These are phyloP conservation scores for Hymenochaete sp. DNA, from an alignment of 1,284 basidiomycete genomes.

Conservation along the genomic window DNA sequence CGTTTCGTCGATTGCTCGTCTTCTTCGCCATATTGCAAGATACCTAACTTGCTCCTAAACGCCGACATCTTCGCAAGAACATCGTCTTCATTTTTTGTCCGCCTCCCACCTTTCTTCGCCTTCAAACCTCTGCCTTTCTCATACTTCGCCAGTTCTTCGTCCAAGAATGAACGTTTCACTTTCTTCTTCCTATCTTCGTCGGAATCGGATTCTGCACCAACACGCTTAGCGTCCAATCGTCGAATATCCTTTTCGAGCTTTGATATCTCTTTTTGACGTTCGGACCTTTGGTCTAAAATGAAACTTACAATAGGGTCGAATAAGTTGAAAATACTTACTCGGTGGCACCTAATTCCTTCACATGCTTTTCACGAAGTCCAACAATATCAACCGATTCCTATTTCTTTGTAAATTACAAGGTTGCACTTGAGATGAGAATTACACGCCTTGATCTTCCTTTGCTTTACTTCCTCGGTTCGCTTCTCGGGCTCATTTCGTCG, in stretches of 20 bases:
- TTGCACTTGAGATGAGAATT: background rate
- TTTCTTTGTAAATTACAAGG: background rate
- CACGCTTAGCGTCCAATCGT: constrained; percentile 50
- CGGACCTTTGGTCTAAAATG: background rate
- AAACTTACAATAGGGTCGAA: background rate
- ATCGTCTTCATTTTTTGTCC: constrained; percentile 61
- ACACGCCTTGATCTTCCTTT: constrained; percentile 3
- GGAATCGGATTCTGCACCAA: constrained; percentile 33
- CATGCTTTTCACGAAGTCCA: constrained; percentile 67
- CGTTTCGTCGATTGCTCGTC: constrained; percentile 21
- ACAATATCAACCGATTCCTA: constrained; percentile 29
- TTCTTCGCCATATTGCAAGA: constrained; percentile 31
- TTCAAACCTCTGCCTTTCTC: constrained; percentile 57
- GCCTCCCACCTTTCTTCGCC: constrained; percentile 38
- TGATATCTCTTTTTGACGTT: constrained; percentile 52
- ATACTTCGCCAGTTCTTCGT: constrained; percentile 76
- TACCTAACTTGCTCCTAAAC: constrained; percentile 65
- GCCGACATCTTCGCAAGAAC: constrained; percentile 61
- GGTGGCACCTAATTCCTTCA: constrained; percentile 51
- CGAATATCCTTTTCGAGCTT: constrained; percentile 85
- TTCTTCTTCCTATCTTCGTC: constrained; percentile 55
- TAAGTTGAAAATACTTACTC: constrained; percentile 33
- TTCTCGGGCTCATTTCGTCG: background rate
- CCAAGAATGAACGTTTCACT: constrained; percentile 61
- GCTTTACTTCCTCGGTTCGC: background rate